phyloP scores from a whole-genome alignment of 2,329 filamentous ascomycete species.

The Neurospora crassa region DNA sequence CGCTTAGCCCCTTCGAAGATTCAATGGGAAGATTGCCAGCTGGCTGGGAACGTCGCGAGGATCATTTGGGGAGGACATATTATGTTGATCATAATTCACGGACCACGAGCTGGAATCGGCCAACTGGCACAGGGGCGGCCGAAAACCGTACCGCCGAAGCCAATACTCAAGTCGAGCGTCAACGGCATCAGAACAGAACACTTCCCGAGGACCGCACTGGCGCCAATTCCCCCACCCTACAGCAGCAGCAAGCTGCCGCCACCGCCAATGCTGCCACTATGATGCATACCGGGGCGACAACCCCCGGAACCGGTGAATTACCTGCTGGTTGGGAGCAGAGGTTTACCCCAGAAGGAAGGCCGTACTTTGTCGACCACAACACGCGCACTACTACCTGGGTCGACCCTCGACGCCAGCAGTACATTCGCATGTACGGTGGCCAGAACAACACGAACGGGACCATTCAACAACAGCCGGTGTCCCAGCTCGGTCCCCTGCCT shows the following conservation, averaged over 20 bases:
- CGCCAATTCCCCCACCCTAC: conserved; percentile 77
- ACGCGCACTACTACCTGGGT: conserved; percentile 98
- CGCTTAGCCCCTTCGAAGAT: conserved; percentile 90
- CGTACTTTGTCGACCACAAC: conserved; percentile 98
- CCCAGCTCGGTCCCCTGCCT: conserved; percentile 85
- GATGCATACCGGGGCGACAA: conserved; percentile 93
- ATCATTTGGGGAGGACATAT: conserved; percentile 90
- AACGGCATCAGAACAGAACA: conserved; percentile 90
- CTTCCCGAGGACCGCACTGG: conserved; percentile 92
- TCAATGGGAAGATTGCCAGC: conserved; percentile 84
- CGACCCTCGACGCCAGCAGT: conserved; percentile 91
- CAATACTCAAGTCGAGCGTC: conserved; percentile 84
- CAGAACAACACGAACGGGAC: conserved; percentile 76
- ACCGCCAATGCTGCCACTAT: conserved; percentile 59
- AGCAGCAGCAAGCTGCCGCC: conserved; percentile 38
- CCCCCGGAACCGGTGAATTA: conserved; percentile 86
- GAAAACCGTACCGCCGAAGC: conserved; percentile 76
- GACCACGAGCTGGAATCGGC: conserved; percentile 92
- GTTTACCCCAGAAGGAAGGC: conserved; percentile 85
- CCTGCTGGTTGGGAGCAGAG: conserved; percentile 95
- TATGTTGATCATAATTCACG: conserved; percentile 98
- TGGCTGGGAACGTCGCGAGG: conserved; percentile 93
- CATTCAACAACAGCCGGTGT: conserved; percentile 95
- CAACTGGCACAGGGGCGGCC: conserved; percentile 66
- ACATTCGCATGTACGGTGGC: conserved; percentile 92